Evolutionary conservation across 306 rosid species (phyloP), one percentile per base, ranked within the genome.

Genomic region (Cotoneaster glaucophyllus): DNA sequence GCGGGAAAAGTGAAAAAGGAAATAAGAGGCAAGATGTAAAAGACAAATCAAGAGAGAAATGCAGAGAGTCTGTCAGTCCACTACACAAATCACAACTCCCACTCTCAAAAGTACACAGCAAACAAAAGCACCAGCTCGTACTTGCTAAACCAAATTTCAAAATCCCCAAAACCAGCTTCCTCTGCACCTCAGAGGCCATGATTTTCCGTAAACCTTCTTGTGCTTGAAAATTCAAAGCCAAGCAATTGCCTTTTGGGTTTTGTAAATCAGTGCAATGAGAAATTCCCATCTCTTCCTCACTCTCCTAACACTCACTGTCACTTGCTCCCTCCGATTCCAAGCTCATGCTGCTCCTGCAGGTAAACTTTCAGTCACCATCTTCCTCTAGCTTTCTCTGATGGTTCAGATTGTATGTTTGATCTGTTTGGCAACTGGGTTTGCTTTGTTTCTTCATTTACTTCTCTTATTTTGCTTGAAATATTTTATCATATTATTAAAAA

Each of bases 271-370:
- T 26, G 76, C 85, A 70, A 90, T 90, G 98, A 84, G 82, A 81
- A 88, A 73, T 73, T 74, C 87, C 67, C 28, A 77, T 73, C 77
- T 82, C 56, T 63, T 83, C 17, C 76, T 79, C 70, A 28, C 87
- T 53, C 65, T 83, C 63, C 9, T 82, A 74, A 65, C 81, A 22
- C 83, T 86, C 63, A 62, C 82, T 54, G 28, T 77, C 58, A 17
- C 79, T 84, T 86, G 29, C 79, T 66, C 85, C 68, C 87, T 88
- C 43, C 88, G 65, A 19, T 80, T 82, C 77, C 90, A 85, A 83
- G 88, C 91, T 71, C 85, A 83, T 44, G 93, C 97, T 67, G 96
- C 96, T 82, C 97, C 97, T 69, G 85, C 99, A 31, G 99, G 99
- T 95, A 74, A 74, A 73, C n/a, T 12, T 32, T 71, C 15, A 3